phyloP scores from a whole-genome alignment of 176 grass and related monocot genomes.

The Raddia distichophylla region DNA sequence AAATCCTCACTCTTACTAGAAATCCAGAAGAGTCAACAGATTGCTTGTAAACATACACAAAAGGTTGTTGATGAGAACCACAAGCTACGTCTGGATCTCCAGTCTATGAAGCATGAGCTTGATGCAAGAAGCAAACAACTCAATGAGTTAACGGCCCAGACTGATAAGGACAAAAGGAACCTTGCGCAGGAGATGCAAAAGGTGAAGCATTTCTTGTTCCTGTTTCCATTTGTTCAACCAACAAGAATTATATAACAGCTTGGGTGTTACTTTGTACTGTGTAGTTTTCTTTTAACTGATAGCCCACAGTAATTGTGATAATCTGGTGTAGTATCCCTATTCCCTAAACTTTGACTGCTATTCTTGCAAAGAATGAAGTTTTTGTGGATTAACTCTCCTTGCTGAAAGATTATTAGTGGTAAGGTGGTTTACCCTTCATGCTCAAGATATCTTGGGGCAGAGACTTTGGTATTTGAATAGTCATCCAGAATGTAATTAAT shows the following conservation, averaged over 20 bases:
- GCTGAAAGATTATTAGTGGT: neutral
- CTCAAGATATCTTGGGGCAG: neutral
- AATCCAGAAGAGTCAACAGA: slow-evolving; percentile 67
- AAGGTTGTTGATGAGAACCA: slow-evolving; percentile 61
- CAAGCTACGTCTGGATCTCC: slow-evolving; percentile 49
- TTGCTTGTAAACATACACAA: slow-evolving; percentile 58
- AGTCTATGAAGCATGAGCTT: slow-evolving; percentile 65
- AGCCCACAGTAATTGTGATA: neutral
- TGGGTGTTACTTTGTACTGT: neutral
- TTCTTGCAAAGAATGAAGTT: neutral
- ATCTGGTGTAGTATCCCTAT: neutral
- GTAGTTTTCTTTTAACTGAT: neutral
- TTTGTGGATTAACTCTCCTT: neutral
- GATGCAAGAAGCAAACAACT: slow-evolving; percentile 55
- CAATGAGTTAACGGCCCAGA: slow-evolving; percentile 50
- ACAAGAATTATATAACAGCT: neutral
- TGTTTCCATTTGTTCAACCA: neutral
- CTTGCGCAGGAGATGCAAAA: slow-evolving; percentile 61
- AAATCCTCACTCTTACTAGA: slow-evolving; percentile 42
- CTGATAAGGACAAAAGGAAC: slow-evolving; percentile 50
- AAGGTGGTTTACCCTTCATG: neutral
- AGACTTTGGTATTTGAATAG: neutral
- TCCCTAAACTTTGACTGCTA: neutral
- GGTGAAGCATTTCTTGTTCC: slow-evolving; percentile 24
- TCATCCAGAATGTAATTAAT: slow-evolving; percentile 48